Conservation (phyloP, 2,329 filamentous ascomycete genomes). For the Chaetomium olivaceum region DNA sequence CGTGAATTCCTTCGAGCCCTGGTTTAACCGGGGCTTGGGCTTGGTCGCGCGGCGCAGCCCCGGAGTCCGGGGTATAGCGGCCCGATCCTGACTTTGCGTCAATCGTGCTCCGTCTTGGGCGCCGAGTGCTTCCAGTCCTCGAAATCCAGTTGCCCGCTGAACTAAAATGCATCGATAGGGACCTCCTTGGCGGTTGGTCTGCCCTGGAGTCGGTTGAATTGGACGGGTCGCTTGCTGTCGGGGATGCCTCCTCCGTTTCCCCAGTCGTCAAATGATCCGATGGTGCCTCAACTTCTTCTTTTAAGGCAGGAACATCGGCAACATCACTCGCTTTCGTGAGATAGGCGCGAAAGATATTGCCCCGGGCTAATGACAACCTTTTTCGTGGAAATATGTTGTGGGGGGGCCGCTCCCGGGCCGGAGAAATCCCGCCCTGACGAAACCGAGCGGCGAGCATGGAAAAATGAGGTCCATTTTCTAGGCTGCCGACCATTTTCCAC, state of each 20-base stretch:
- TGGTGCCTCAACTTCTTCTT: slow-evolving; percentile 32
- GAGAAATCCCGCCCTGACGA: slow-evolving; percentile 35
- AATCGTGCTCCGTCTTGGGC: slow-evolving; percentile 51
- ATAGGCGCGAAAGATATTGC: slow-evolving; percentile 37
- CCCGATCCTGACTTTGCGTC: slow-evolving; percentile 46
- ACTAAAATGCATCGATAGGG: slow-evolving; percentile 61
- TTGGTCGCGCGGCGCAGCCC: slow-evolving; percentile 36
- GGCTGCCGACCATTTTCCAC: slow-evolving; percentile 21
- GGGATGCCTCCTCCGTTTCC: slow-evolving; percentile 16
- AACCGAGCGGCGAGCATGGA: slow-evolving; percentile 48
- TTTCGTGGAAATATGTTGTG: slow-evolving; percentile 39
- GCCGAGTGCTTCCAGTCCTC: slow-evolving; percentile 57
- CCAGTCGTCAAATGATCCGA: neutral
- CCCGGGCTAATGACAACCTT: slow-evolving; percentile 34
- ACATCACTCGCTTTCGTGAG: slow-evolving; percentile 40
- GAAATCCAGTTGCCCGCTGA: slow-evolving; percentile 59
- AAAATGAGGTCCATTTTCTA: slow-evolving; percentile 57
- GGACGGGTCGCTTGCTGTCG: slow-evolving; percentile 20
- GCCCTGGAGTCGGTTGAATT: slow-evolving; percentile 25
- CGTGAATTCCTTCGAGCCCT: slow-evolving; percentile 34
- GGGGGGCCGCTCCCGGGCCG: slow-evolving; percentile 38
- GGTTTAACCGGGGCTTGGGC: slow-evolving; percentile 32
- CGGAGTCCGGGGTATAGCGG: slow-evolving; percentile 57
- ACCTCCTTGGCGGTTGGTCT: slow-evolving; percentile 50
- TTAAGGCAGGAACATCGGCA: slow-evolving; percentile 25